Conservation (phyloP, 2,329 filamentous ascomycete genomes). For the Aureobasidium namibiae region DNA sequence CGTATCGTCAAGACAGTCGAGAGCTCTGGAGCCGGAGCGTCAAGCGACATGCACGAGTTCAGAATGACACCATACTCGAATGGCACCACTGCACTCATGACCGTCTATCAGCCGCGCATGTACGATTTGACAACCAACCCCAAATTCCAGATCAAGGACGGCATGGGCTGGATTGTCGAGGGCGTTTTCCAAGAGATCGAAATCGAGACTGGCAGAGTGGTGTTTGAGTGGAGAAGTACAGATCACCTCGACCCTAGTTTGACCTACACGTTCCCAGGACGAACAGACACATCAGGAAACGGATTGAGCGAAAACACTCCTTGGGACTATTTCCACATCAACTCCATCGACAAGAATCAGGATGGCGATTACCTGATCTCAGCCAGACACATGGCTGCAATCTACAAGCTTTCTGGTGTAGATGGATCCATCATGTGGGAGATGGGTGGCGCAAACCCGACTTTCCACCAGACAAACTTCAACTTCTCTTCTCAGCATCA, state of each 20-base stretch:
- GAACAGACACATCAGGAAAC: conserved; percentile 37
- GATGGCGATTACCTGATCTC: conserved; percentile 43
- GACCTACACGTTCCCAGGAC: conserved; percentile 37
- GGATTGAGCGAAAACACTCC: conserved; percentile 38
- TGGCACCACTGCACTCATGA: conserved; percentile 33
- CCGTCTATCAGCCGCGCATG: conserved; percentile 30
- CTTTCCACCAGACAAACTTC: conserved; percentile 40
- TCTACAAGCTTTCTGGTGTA: conserved; percentile 41
- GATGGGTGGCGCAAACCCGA: conserved; percentile 40
- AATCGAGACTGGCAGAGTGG: conserved; percentile 45
- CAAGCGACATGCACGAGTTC: conserved; percentile 48
- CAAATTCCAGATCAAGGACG: conserved; percentile 29
- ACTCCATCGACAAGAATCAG: conserved; percentile 43
- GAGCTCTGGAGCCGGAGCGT: conserved; percentile 30
- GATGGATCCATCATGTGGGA: conserved; percentile 42
- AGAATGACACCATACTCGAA: conserved; percentile 35
- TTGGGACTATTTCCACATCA: conserved; percentile 50
- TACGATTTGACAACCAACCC: conserved; percentile 39
- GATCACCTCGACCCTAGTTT: conserved; percentile 47
- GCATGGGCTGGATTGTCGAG: conserved; percentile 45
- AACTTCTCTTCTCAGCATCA: conserved; percentile 47
- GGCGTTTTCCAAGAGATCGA: conserved; percentile 48
- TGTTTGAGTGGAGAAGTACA: conserved; percentile 53
- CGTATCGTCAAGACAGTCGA: conserved; percentile 41
- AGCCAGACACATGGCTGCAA: conserved; percentile 36